Conservation (phyloP, 441 rosid species). For the Pelargonium exstipulatum region DNA sequence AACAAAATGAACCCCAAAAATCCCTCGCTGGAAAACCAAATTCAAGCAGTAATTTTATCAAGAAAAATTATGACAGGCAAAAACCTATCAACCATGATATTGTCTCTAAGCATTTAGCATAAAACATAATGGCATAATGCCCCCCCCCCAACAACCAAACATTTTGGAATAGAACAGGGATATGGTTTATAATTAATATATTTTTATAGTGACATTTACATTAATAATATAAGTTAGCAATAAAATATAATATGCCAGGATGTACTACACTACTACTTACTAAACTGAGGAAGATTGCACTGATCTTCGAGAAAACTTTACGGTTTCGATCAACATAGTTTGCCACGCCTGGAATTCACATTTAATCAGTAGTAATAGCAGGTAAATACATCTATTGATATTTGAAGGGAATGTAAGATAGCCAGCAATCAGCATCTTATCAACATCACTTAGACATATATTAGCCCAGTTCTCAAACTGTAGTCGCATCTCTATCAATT, state of each 20-base stretch:
- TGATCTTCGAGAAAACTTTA: slow-evolving; percentile 56
- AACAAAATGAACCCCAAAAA: no score
- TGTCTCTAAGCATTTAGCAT: background rate
- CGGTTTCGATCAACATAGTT: slow-evolving; percentile 68
- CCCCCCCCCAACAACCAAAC: background rate
- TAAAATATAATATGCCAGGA: slow-evolving; percentile 19
- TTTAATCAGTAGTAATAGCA: slow-evolving; percentile 15
- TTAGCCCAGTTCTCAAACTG: background rate
- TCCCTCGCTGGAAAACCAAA: background rate
- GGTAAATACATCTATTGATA: background rate
- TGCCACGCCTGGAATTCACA: slow-evolving; percentile 53
- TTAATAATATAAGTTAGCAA: background rate
- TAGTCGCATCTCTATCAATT: slow-evolving; percentile 2
- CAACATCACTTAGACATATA: background rate
- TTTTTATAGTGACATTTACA: background rate
- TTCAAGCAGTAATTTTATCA: background rate
- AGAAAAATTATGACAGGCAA: background rate
- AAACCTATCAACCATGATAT: background rate
- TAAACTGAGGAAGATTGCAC: slow-evolving; percentile 63
- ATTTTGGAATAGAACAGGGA: background rate
- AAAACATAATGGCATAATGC: background rate
- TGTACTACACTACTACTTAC: slow-evolving; percentile 38
- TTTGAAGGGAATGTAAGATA: background rate
- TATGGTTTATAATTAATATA: background rate
- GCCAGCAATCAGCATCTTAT: background rate